A percentile compares a stretch with the other conserved stretches of the same genome.
Conservation (phyloP, 768 basidiomycete species). For the Gymnopilus junonius region DNA sequence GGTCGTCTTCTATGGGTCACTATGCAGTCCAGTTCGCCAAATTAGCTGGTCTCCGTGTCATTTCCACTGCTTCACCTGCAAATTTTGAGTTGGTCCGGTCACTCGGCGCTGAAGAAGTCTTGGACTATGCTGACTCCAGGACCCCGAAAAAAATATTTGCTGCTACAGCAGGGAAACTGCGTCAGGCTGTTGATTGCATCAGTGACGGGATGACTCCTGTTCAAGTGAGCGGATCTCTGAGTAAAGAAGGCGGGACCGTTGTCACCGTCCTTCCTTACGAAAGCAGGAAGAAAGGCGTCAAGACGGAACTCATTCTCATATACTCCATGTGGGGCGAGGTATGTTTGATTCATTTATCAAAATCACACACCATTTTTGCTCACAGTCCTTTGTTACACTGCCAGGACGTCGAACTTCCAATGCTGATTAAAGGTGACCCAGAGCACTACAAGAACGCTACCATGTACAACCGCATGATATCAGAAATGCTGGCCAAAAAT, state of each 20-base stretch:
- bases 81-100: constrained; percentile 15
- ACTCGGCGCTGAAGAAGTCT: constrained; percentile 42
- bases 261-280: constrained; percentile 27
- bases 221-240: constrained; percentile 24
- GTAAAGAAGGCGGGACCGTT: constrained; percentile 25
- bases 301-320: constrained; percentile 19
- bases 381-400: neutral
- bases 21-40: constrained; percentile 26
- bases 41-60: constrained; percentile 45
- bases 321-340: constrained; percentile 26
- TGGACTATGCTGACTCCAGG: constrained; percentile 38
- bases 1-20: constrained; percentile 17
- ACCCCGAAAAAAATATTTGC: constrained; percentile 29
- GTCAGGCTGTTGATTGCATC: constrained; percentile 31
- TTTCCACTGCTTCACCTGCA: constrained; percentile 44
- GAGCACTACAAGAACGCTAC: constrained; percentile 19
- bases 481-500: constrained; percentile 13
- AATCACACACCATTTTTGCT: neutral
- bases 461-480: constrained; percentile 18
- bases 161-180: constrained; percentile 25
- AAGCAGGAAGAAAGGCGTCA: constrained; percentile 18
- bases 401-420: constrained; percentile 6
- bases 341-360: neutral
- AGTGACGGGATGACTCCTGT: constrained; percentile 27
- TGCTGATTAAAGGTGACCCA: constrained; percentile 3